A percentile compares a stretch with the other conserved stretches of the same genome.
Evolutionary conservation across 345 rosid genomes (phyloP).

Genomic region (Nasturtium officinale): DNA sequence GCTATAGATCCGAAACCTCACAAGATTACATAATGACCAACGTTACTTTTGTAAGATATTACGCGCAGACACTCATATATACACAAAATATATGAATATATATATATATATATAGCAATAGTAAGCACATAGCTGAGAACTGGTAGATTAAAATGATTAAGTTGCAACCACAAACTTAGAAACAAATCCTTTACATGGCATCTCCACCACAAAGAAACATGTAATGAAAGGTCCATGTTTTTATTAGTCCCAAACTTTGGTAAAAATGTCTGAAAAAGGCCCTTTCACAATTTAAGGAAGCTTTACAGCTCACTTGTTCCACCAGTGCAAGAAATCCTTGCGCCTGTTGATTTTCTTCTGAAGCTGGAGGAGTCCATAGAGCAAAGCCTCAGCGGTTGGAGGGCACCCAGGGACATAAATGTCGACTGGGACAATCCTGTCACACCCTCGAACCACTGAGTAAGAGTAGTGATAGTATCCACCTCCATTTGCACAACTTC

Average conservation of each 20-base stretch:
- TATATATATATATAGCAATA: background rate
- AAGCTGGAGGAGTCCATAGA: conserved; percentile 90
- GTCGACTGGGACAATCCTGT: conserved; percentile 96
- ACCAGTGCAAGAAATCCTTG: conserved; percentile 93
- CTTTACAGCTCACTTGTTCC: conserved; percentile 59
- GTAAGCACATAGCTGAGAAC: conserved; percentile 16
- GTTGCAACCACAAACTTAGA: conserved; percentile 29
- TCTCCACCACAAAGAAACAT: conserved; percentile 39
- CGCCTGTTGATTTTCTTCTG: conserved; percentile 98
- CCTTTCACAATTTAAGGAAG: conserved; percentile 4
- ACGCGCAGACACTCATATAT: background rate
- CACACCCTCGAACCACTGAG: conserved; percentile 95
- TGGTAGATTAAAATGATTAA: conserved; percentile 28
- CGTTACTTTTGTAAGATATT: no score
- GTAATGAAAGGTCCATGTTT: conserved; percentile 37
- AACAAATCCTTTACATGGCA: conserved; percentile 37
- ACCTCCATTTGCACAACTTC: conserved; percentile 98
- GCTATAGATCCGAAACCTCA: background rate
- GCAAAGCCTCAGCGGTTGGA: conserved; percentile 95
- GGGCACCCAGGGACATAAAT: conserved; percentile 98
- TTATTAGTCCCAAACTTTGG: conserved; percentile 32
- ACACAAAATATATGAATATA: background rate
- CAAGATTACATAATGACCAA: background rate
- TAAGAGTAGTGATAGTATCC: conserved; percentile 98
- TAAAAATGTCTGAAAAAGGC: conserved; percentile 30